Evolutionary conservation across 1,284 basidiomycete genomes (phyloP).

Genomic region (Vanrija sp.): DNA sequence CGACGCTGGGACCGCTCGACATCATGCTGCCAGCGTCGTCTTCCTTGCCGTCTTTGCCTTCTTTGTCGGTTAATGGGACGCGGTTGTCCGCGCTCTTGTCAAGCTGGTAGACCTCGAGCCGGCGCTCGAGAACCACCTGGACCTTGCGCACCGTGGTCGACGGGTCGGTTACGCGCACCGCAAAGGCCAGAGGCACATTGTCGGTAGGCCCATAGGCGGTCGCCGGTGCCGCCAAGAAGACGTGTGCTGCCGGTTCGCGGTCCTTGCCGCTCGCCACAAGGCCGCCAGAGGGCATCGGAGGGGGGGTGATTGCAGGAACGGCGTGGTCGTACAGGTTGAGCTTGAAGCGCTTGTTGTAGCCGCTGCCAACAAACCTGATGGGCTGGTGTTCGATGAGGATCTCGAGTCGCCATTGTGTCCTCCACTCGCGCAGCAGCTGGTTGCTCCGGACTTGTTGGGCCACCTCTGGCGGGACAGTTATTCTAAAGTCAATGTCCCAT

Average conservation of each 20-base stretch:
- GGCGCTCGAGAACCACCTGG: constrained; percentile 28
- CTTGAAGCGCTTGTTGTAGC: constrained; percentile 25
- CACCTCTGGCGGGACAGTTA: constrained; percentile 30
- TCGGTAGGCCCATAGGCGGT: constrained; percentile 36
- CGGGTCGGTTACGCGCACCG: constrained; percentile 27
- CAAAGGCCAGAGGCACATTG: constrained; percentile 21
- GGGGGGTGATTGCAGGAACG: constrained; percentile 19
- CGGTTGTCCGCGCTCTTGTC: not conserved
- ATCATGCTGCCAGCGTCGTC: not conserved
- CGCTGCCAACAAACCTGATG: constrained; percentile 33
- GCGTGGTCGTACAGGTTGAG: constrained; percentile 31
- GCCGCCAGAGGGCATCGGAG: constrained; percentile 26
- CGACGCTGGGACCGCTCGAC: too few species aligned
- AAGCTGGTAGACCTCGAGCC: constrained; percentile 17
- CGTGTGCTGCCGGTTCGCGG: constrained; percentile 10
- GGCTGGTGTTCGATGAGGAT: constrained; percentile 36
- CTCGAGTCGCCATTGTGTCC: constrained; percentile 37
- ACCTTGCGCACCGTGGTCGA: constrained; percentile 24
- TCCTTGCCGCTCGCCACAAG: constrained; percentile 16
- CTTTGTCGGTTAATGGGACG: not conserved
- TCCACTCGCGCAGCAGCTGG: constrained; percentile 34
- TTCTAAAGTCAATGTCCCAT: constrained; percentile 29
- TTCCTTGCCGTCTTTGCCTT: too few species aligned
- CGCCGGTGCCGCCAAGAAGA: constrained; percentile 26
- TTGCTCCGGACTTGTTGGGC: constrained; percentile 17